These are phyloP conservation scores for Globisporangium polare DNA, from an alignment of 352 stramenopile species.

Conservation along the genomic window DNA sequence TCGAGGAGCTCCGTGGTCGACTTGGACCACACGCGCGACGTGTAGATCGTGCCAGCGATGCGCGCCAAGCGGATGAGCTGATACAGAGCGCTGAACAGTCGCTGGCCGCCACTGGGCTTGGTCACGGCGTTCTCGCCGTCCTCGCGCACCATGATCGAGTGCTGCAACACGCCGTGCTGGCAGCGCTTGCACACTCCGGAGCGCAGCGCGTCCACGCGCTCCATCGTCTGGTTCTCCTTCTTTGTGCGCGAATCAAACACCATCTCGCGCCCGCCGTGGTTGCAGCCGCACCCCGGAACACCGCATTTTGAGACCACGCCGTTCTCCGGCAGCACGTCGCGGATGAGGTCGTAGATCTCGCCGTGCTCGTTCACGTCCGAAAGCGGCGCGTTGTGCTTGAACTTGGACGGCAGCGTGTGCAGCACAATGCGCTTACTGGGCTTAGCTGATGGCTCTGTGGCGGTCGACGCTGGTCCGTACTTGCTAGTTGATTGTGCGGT, in stretches of 20 bases:
- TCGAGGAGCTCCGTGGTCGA: constrained; percentile 45
- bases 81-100: constrained; percentile 54
- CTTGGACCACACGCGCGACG: constrained; percentile 60
- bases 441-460: neutral
- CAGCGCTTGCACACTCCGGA: constrained; percentile 50
- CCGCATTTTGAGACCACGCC: constrained; percentile 45
- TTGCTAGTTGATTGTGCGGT: constrained; percentile 9
- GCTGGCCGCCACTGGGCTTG: constrained; percentile 50
- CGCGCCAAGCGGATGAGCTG: constrained; percentile 54
- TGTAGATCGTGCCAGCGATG: constrained; percentile 47
- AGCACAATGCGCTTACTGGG: constrained; percentile 15
- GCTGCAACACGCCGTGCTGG: constrained; percentile 67
- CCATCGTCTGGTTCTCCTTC: constrained; percentile 20
- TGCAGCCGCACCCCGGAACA: constrained; percentile 61
- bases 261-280: constrained; percentile 36
- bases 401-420: constrained; percentile 13
- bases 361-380: constrained; percentile 31
- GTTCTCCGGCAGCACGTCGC: constrained; percentile 51
- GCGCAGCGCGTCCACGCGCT: constrained; percentile 27
- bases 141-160: constrained; percentile 44
- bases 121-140: constrained; percentile 21
- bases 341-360: constrained; percentile 34
- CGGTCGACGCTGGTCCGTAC: neutral
- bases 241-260: constrained; percentile 19
- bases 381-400: constrained; percentile 16